Evolutionary conservation across 2,329 filamentous ascomycete species (phyloP), one percentile per base, ranked within the genome.

Genomic region (Paraphoma sp.): DNA sequence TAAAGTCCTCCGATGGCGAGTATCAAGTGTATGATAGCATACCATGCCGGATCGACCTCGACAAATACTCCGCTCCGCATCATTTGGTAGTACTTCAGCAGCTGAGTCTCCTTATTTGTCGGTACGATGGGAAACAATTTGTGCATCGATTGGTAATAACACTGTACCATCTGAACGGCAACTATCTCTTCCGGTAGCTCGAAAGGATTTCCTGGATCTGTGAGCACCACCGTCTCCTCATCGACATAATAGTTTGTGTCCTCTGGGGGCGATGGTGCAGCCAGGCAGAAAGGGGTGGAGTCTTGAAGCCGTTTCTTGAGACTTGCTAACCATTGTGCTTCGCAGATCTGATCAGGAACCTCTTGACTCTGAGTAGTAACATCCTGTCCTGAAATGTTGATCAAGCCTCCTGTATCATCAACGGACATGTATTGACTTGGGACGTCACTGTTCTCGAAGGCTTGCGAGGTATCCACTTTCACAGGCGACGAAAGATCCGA

Each of bases 291-390:
- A 6, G 14, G 6, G 10, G 3, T 14, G 3, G 9, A 18, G 7
- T 1, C 40, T 59, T 52, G 1, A 53, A 30, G 17, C 50, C 38
- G 14, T 16, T 36, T 46, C n/a, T 45, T 30, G 4, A 70, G 60
- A 18, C 54, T 60, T 10, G 56, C 62, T 4, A 67, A 49, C 67
- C 67, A 67, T 29, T 63, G 60, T 2, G 65, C 54, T 45, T 68
- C 67, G 1, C 65, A 71, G 14, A 60, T 63, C 31, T 61, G 56
- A 6, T 64, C 64, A 10, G 63, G 16, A 18, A 36, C 23, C 8
- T 17, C 28, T 7, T n/a, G n/a, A 2, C 48, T 38, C 18, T 42
- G 17, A 10, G 16, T 43, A 17, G 47, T 29, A 31, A 36, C 7
- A 36, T 36, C 33, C 14, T 3, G 33, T 3, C 3, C 6, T 36